A percentile compares a stretch with the other conserved stretches of the same genome.
phyloP scores from a whole-genome alignment of 495 filamentous ascomycete genomes.

The Penicillium arizonense region DNA sequence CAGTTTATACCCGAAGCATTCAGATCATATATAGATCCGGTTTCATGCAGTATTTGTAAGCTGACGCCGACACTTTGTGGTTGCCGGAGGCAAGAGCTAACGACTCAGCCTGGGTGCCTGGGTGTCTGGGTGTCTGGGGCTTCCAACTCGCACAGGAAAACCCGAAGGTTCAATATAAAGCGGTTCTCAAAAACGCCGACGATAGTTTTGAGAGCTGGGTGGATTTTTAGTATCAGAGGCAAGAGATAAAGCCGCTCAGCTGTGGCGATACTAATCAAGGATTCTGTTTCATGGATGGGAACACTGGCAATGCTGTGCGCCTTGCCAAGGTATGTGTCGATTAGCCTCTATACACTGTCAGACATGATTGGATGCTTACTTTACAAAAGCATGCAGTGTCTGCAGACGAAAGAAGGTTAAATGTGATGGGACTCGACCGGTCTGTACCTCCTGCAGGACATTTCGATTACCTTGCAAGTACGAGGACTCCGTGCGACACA shows the following conservation, averaged over 20 bases:
- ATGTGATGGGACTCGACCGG: conserved; percentile 11
- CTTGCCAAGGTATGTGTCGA: not conserved
- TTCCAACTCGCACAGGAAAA: not conserved
- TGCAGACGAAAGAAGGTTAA: conserved; percentile 15
- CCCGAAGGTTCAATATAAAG: not conserved
- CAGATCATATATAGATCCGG: too few species aligned
- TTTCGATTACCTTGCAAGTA: conserved; percentile 9
- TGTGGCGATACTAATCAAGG: not conserved
- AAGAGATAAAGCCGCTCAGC: too few species aligned
- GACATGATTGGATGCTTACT: not conserved
- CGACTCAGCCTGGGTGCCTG: conserved; percentile 1
- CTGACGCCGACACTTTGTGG: too few species aligned
- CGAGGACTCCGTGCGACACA: conserved; percentile 2
- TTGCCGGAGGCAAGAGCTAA: not conserved
- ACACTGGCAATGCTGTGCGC: conserved; percentile 1
- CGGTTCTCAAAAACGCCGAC: too few species aligned
- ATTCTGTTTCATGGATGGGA: not conserved
- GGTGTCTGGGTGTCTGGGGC: not conserved
- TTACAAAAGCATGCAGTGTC: conserved; percentile 7
- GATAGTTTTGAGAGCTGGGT: too few species aligned
- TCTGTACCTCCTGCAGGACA: conserved; percentile 9
- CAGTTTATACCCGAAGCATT: too few species aligned
- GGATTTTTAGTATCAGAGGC: too few species aligned
- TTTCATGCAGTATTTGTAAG: not conserved
- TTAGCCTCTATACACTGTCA: not conserved